phyloP scores from a whole-genome alignment of 1,139 yeast species.

The Pichia sp. region DNA sequence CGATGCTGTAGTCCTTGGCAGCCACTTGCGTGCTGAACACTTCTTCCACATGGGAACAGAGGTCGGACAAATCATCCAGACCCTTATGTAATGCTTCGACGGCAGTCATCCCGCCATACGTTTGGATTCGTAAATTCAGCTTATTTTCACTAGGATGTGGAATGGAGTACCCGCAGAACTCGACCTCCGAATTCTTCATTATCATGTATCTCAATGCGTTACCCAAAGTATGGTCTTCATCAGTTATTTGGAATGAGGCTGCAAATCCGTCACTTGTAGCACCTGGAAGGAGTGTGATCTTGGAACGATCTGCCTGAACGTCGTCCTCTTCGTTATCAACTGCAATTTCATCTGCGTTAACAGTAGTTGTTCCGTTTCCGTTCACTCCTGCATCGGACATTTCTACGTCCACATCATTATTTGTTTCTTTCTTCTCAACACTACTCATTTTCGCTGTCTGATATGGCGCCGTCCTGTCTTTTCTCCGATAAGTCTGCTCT shows the following conservation, averaged over 20 bases:
- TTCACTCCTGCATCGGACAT: slow-evolving; percentile 3
- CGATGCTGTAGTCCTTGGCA: slow-evolving; percentile 46
- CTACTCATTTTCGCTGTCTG: slow-evolving; percentile 4
- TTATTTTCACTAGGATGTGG: slow-evolving; percentile 98
- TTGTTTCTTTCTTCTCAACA: background rate
- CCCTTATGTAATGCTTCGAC: slow-evolving; percentile 93
- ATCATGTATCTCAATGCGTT: slow-evolving; percentile 89
- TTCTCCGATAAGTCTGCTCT: background rate
- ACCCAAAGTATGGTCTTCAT: slow-evolving; percentile 95
- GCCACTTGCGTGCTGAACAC: slow-evolving; percentile 63
- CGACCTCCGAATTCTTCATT: slow-evolving; percentile 97
- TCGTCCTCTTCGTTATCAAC: slow-evolving; percentile 7
- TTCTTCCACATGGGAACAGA: slow-evolving; percentile 80
- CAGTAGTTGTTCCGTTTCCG: background rate
- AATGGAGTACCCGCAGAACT: slow-evolving; percentile 95
- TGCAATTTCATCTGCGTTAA: background rate
- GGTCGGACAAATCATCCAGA: slow-evolving; percentile 72
- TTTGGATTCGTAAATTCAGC: slow-evolving; percentile 87
- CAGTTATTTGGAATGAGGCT: slow-evolving; percentile 86
- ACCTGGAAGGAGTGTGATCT: slow-evolving; percentile 72
- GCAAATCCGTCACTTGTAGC: slow-evolving; percentile 94
- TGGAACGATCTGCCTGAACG: slow-evolving; percentile 21
- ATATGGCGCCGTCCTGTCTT: background rate
- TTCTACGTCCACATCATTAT: slow-evolving; percentile 6
- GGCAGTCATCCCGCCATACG: slow-evolving; percentile 84